These are phyloP conservation scores for Hura crepitans DNA, from an alignment of 441 rosid genomes.

Conservation along the genomic window DNA sequence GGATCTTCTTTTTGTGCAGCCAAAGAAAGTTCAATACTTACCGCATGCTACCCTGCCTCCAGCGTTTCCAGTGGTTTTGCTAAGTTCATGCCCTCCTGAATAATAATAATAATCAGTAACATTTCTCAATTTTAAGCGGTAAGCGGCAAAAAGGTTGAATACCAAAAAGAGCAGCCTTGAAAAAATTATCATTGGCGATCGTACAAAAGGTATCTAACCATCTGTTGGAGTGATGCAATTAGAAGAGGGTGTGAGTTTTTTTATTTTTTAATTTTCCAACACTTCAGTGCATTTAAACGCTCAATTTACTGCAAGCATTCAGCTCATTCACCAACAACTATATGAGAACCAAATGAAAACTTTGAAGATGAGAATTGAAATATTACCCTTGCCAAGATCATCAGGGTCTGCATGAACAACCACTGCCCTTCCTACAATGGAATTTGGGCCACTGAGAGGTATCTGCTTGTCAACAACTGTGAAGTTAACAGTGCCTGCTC, in stretches of 20 bases:
- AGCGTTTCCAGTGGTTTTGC: constrained; percentile 80
- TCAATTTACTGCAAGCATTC: too few relatives aligned
- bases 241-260: too few relatives aligned
- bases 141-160: neutral
- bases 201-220: too few relatives aligned
- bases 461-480: constrained; percentile 67
- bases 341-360: neutral
- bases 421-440: constrained; percentile 89
- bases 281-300: too few relatives aligned
- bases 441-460: constrained; percentile 72
- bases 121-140: neutral
- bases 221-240: too few relatives aligned
- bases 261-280: too few relatives aligned
- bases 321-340: neutral
- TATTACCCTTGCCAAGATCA: constrained; percentile 90
- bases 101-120: neutral
- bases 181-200: too few relatives aligned
- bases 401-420: constrained; percentile 92
- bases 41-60: constrained; percentile 87
- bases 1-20: too few relatives aligned
- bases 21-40: constrained; percentile 25
- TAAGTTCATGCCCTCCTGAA: constrained; percentile 84
- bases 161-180: too few relatives aligned
- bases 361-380: neutral
- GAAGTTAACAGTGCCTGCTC: constrained; percentile 62